phyloP scores from a whole-genome alignment of 768 basidiomycete species.

The Crassisporium funariophilum region DNA sequence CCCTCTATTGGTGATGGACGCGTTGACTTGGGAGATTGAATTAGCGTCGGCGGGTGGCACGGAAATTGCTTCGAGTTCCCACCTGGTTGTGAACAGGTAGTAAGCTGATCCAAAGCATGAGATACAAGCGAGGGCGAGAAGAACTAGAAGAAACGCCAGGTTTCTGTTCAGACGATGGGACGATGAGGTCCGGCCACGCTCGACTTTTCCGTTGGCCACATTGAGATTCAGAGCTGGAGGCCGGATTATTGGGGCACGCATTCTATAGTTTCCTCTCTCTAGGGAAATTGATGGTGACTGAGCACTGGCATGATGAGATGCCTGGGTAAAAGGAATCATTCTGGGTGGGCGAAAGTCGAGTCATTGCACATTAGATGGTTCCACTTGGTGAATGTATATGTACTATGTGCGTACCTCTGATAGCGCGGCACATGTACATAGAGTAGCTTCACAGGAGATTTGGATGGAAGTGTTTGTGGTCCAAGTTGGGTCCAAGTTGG shows the following conservation, averaged over 20 bases:
- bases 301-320: conserved; percentile 28
- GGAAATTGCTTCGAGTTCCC: conserved; percentile 32
- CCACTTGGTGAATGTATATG: too few relatives aligned
- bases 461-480: too few relatives aligned
- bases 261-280: conserved; percentile 68
- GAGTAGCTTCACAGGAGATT: too few relatives aligned
- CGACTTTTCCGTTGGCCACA: conserved; percentile 3
- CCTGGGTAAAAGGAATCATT: conserved; percentile 32
- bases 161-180: conserved; percentile 26
- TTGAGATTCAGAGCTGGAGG: conserved; percentile 18
- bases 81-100: conserved; percentile 68
- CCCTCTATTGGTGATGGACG: conserved; percentile 16
- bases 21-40: conserved; percentile 24
- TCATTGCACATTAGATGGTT: too few relatives aligned
- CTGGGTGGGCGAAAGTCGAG: too few relatives aligned
- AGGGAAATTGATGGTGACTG: conserved; percentile 67
- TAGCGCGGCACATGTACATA: too few relatives aligned
- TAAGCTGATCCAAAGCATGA: conserved; percentile 62
- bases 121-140: conserved; percentile 51
- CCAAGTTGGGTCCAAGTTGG: too few relatives aligned
- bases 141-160: conserved; percentile 42
- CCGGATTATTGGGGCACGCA: conserved; percentile 45
- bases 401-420: too few relatives aligned
- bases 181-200: conserved; percentile 8
- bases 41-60: conserved; percentile 31